Conservation (phyloP, 2,329 filamentous ascomycete genomes). For the Drechslerella coelobrocha region DNA sequence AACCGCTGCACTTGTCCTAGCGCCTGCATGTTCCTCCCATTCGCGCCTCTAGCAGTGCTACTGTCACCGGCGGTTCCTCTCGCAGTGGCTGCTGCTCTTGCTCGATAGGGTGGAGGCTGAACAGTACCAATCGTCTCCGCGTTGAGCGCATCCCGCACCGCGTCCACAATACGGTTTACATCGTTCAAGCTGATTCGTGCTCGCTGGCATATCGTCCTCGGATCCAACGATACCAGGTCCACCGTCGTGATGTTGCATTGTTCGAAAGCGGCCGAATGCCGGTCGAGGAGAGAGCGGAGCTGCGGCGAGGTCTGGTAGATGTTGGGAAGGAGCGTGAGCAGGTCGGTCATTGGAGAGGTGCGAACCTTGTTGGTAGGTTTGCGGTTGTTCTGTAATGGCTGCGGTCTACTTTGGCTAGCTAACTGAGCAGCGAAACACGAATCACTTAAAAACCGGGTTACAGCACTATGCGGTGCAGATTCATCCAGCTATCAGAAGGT, state of each 20-base stretch:
- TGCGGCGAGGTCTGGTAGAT: conserved; percentile 35
- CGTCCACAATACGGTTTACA: conserved; percentile 74
- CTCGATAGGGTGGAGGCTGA: too few relatives aligned
- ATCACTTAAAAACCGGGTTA: background rate
- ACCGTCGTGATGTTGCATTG: conserved; percentile 76
- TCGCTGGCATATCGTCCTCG: conserved; percentile 81
- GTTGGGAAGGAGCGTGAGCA: conserved; percentile 37
- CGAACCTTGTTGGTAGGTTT: background rate
- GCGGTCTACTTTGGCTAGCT: background rate
- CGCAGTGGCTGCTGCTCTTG: too few relatives aligned
- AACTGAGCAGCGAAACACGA: background rate
- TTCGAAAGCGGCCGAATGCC: conserved; percentile 77
- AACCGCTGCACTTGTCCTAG: conserved; percentile 59
- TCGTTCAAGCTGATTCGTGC: conserved; percentile 82
- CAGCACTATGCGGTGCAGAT: background rate
- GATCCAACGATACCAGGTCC: conserved; percentile 85
- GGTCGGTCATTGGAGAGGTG: conserved; percentile 41
- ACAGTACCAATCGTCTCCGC: conserved; percentile 63
- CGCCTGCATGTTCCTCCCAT: conserved; percentile 58
- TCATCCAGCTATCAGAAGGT: background rate
- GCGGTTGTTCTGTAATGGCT: background rate
- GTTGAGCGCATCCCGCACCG: conserved; percentile 72
- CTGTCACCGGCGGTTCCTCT: conserved; percentile 19
- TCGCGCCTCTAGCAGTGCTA: conserved; percentile 8
- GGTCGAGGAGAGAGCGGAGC: conserved; percentile 63